phyloP scores from a whole-genome alignment of 208 protist genomes.

The Crithidia fasciculata region DNA sequence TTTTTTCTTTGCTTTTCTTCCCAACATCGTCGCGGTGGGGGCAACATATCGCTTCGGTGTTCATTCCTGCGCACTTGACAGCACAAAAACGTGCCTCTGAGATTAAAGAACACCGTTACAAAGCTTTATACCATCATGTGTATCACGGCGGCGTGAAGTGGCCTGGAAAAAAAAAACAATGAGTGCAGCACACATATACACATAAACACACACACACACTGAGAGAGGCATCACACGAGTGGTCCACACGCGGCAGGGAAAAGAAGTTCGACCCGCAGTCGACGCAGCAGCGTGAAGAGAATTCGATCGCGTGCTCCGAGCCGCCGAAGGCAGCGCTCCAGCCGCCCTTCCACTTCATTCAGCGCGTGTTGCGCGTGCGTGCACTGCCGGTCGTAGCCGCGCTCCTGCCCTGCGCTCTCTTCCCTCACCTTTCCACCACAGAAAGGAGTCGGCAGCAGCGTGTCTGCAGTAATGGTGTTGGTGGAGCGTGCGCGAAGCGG shows the following conservation, averaged over 20 bases:
- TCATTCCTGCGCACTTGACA: too few species aligned
- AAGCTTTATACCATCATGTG: too few species aligned
- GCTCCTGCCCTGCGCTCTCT: not conserved
- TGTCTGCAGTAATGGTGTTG: not conserved
- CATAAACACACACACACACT: not conserved
- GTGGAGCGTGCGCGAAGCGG: not conserved
- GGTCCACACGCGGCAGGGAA: slow-evolving; percentile 20
- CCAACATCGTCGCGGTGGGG: too few species aligned
- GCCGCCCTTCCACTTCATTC: not conserved
- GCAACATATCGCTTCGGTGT: too few species aligned
- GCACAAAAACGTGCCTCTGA: too few species aligned
- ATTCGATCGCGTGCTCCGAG: slow-evolving; percentile 25
- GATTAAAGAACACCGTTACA: too few species aligned
- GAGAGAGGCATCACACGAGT: not conserved
- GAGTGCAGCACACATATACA: too few species aligned
- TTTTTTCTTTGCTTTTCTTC: too few species aligned
- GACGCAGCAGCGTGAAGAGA: slow-evolving; percentile 23
- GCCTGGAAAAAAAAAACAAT: too few species aligned
- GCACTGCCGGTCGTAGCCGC: slow-evolving; percentile 9
- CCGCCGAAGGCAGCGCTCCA: slow-evolving; percentile 23
- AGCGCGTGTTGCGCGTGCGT: slow-evolving; percentile 11
- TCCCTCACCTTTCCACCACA: not conserved
- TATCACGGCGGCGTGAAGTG: too few species aligned
- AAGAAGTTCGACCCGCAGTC: slow-evolving; percentile 24
- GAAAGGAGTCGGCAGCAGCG: not conserved